phyloP scores from a whole-genome alignment of 116 monocot species.

The Iris pallida region DNA sequence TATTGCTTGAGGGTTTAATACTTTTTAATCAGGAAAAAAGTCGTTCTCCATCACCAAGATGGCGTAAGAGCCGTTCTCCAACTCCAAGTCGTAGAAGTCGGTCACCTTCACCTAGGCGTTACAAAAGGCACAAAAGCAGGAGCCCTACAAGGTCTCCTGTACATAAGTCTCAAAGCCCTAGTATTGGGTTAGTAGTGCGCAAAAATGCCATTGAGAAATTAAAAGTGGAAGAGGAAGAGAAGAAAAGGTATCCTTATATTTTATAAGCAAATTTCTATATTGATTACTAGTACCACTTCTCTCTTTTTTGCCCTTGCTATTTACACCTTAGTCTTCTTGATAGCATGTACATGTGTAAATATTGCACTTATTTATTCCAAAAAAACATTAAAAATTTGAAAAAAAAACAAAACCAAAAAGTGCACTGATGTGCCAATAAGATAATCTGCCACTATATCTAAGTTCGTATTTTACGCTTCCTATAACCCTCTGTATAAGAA shows the following conservation, averaged over 20 bases:
- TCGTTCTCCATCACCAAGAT: conserved; percentile 55
- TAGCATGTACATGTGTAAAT: no score
- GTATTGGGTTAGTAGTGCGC: conserved; percentile 37
- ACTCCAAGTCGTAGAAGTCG: conserved; percentile 65
- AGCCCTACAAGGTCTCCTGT: conserved; percentile 22
- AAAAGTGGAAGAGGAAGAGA: conserved; percentile 70
- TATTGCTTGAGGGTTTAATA: conserved; percentile 14
- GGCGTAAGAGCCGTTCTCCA: conserved; percentile 65
- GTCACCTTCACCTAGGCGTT: conserved; percentile 59
- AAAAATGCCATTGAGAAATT: conserved; percentile 51
- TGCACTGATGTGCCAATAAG: no score
- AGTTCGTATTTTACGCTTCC: no score
- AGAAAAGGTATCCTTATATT: conserved; percentile 55
- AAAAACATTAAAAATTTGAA: no score
- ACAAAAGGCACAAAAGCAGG: conserved; percentile 60
- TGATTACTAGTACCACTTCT: background rate
- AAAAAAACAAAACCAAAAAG: no score
- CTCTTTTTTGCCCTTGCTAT: no score
- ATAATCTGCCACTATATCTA: no score
- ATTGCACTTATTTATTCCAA: no score
- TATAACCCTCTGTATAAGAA: no score
- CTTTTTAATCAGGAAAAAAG: conserved; percentile 55
- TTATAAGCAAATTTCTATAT: no score
- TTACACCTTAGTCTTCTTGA: no score
- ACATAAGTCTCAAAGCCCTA: conserved; percentile 60